phyloP scores from a whole-genome alignment of 2,329 filamentous ascomycete species.

The Fusarium caatingaense region DNA sequence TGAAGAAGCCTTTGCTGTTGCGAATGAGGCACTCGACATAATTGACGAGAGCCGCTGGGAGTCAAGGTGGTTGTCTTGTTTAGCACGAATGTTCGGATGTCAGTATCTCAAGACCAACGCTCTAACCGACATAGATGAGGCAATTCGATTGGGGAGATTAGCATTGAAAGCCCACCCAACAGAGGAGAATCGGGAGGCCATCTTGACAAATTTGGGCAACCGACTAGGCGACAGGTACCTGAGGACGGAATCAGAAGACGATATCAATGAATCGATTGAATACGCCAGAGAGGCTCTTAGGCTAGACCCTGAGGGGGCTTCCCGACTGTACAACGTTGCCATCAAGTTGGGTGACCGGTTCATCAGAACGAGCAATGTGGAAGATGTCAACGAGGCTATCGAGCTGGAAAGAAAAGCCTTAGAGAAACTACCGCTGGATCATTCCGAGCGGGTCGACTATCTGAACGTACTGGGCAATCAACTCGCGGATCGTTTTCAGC shows the following conservation, averaged over 20 bases:
- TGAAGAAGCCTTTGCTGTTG: background rate
- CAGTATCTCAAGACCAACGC: background rate
- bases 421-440: background rate
- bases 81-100: background rate
- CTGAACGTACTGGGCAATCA: background rate
- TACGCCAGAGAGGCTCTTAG: background rate
- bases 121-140: background rate
- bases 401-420: background rate
- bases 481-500: background rate
- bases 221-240: conserved; percentile 2
- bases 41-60: background rate
- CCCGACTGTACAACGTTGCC: background rate
- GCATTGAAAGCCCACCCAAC: background rate
- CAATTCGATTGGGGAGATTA: background rate
- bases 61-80: background rate
- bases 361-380: background rate
- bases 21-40: background rate
- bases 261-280: background rate
- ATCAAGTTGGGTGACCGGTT: background rate
- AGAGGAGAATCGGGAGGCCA: background rate
- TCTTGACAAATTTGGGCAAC: conserved; percentile 1
- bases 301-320: background rate
- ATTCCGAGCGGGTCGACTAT: background rate
- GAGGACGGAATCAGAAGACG: background rate
- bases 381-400: background rate